phyloP scores from a whole-genome alignment of 495 filamentous ascomycete genomes.

The Penicillium coffeae region DNA sequence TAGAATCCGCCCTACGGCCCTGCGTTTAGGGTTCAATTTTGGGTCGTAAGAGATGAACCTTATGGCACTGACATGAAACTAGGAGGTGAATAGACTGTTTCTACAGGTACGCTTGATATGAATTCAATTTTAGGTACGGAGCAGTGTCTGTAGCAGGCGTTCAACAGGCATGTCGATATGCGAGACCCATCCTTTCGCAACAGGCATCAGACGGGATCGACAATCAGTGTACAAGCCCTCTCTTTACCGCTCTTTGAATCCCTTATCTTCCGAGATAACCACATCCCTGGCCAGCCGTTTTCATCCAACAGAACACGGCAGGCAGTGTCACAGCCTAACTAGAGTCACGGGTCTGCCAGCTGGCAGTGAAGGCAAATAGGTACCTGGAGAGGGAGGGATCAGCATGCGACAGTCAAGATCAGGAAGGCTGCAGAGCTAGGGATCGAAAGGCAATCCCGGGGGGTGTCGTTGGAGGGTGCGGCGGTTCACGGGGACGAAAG shows the following conservation, averaged over 20 bases:
- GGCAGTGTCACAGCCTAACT: conserved; percentile 23
- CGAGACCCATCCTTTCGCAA: background rate
- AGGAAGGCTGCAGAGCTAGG: conserved; percentile 1
- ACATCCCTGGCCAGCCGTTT: conserved; percentile 17
- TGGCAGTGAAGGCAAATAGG: conserved; percentile 16
- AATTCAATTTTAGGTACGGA: too few relatives aligned
- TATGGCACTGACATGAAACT: background rate
- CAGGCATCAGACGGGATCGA: conserved; percentile 12
- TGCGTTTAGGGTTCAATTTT: background rate
- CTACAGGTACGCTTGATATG: too few relatives aligned
- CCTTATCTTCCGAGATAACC: conserved; percentile 23
- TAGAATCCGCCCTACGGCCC: background rate
- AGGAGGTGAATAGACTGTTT: background rate
- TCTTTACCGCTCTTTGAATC: conserved; percentile 19
- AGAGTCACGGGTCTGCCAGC: conserved; percentile 28
- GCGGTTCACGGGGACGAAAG: background rate
- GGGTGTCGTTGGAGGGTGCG: background rate
- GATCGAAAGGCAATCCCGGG: background rate
- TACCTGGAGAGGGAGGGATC: conserved; percentile 5
- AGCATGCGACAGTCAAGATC: conserved; percentile 5
- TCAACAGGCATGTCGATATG: background rate
- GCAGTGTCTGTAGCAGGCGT: too few relatives aligned
- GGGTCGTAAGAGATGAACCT: background rate
- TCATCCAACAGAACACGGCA: conserved; percentile 17
- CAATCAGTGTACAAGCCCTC: conserved; percentile 2